These are phyloP conservation scores for Aquilaria yunnanensis DNA, from an alignment of 345 rosid species.

Conservation along the genomic window DNA sequence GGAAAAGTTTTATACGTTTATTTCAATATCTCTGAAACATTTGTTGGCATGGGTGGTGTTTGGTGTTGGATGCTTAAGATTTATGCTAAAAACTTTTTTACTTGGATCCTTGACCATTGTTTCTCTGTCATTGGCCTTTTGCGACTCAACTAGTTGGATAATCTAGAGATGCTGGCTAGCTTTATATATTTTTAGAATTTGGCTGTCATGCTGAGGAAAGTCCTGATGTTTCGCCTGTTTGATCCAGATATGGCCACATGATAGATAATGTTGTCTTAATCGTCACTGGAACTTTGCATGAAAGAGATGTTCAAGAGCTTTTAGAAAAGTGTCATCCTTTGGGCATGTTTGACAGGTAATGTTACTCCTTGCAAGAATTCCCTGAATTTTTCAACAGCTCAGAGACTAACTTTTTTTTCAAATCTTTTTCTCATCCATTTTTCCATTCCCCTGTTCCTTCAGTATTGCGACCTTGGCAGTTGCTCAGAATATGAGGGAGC, in stretches of 20 bases:
- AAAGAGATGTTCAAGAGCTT: conserved; percentile 97
- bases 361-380: neutral
- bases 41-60: too few species aligned
- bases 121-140: neutral
- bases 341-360: conserved; percentile 99
- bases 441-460: conserved; percentile 12
- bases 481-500: conserved; percentile 99
- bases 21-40: too few species aligned
- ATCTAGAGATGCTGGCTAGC: neutral
- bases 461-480: conserved; percentile 98
- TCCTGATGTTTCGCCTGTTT: conserved; percentile 10
- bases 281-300: conserved; percentile 97
- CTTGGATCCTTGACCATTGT: too few species aligned
- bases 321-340: conserved; percentile 97
- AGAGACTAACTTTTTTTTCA: neutral
- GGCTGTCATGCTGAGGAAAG: neutral
- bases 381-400: neutral
- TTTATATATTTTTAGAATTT: neutral
- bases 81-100: too few species aligned
- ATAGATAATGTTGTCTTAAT: conserved; percentile 98
- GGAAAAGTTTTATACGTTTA: too few species aligned
- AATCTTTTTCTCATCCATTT: neutral
- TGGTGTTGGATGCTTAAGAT: too few species aligned
- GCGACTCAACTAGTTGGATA: neutral
- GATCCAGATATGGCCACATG: conserved; percentile 93